Evolutionary conservation across 352 stramenopile genomes (phyloP), one percentile per base, ranked within the genome.

Genomic region (Pythium coloratum): DNA sequence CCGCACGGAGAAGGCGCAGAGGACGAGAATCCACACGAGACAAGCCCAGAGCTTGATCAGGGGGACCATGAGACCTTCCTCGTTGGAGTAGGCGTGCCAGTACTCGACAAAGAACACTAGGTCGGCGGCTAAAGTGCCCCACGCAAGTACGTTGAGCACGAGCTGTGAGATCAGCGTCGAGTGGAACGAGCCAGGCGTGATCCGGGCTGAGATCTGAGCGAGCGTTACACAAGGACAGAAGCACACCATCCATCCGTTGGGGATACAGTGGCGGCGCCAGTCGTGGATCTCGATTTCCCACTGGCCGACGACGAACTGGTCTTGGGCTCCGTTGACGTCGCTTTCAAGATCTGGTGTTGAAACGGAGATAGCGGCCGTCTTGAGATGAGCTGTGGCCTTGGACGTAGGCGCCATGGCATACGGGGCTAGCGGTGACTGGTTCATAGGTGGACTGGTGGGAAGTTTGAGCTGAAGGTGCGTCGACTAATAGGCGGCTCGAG

Each of bases 121-220:
- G 28, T 64, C 42, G 6, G 46, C 24, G 1, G 58, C 20, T 24
- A 59, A 2, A 58, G 85, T 53, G 69, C 40, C 50, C 44, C 18
- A 36, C 24, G 55, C n/a, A 16, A 58, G 18, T 72, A 57, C 8
- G 80, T 54, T 62, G 46, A 80, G 60, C 13, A 73, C 36, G 46
- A 70, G 47, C 49, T 80, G 59, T 33, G 71, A 57, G 36, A 66
- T 5, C 5, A 70, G 40, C 26, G 42, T 70, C 33, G 49, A 46
- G 42, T 20, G 3, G 67, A 78, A 87, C 8, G 70, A 72, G 10
- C 64, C 69, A 26, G 80, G 60, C 9, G 69, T 74, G 9, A 89
- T 20, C 10, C 81, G 76, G 2, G 71, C 66, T 0, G 73, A 76
- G 56, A 88, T 76, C 50, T 89, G 81, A 0, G 78, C 78, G 53